A percentile compares a stretch with the other conserved stretches of the same genome.
These are phyloP conservation scores for Orbilia ellipsospora DNA, from an alignment of 2,329 filamentous ascomycete genomes.

Conservation along the genomic window DNA sequence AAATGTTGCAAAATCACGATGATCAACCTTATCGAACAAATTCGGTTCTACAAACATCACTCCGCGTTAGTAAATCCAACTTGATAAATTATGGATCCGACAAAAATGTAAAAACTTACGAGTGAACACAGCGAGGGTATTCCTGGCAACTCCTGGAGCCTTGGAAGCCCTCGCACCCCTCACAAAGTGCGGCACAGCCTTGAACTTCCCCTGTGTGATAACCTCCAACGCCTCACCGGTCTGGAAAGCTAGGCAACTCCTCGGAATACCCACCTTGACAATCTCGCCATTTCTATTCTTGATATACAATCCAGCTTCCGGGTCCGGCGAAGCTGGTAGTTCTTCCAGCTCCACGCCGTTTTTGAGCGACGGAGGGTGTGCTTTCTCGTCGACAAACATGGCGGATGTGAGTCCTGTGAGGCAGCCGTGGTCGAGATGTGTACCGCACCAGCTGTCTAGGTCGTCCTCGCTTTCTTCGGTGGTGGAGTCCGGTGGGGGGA, in stretches of 20 bases:
- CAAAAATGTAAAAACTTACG: conserved; percentile 62
- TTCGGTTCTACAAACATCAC: conserved; percentile 74
- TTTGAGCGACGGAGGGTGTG: conserved; percentile 61
- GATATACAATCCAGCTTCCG: conserved; percentile 91
- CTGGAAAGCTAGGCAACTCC: conserved; percentile 93
- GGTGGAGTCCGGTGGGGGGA: conserved; percentile 69
- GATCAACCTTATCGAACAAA: conserved; percentile 80
- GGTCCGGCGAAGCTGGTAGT: conserved; percentile 80
- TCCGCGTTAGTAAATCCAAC: not conserved
- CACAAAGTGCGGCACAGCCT: conserved; percentile 96
- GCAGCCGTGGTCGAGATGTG: conserved; percentile 90
- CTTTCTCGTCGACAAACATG: conserved; percentile 89
- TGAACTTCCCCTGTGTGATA: conserved; percentile 90
- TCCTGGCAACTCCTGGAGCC: conserved; percentile 73
- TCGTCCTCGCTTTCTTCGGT: conserved; percentile 61
- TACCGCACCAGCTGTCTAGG: conserved; percentile 80
- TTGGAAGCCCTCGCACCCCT: conserved; percentile 72
- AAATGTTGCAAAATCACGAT: conserved; percentile 79
- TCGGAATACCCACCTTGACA: conserved; percentile 91
- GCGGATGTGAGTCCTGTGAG: conserved; percentile 89
- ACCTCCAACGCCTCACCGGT: conserved; percentile 91
- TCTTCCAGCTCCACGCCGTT: conserved; percentile 71
- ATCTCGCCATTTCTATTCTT: conserved; percentile 82
- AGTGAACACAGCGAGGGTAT: conserved; percentile 95
- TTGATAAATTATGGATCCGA: not conserved